Evolutionary conservation across 108 stramenopile species (phyloP).

Genomic region (Aurantiochytrium sp.): DNA sequence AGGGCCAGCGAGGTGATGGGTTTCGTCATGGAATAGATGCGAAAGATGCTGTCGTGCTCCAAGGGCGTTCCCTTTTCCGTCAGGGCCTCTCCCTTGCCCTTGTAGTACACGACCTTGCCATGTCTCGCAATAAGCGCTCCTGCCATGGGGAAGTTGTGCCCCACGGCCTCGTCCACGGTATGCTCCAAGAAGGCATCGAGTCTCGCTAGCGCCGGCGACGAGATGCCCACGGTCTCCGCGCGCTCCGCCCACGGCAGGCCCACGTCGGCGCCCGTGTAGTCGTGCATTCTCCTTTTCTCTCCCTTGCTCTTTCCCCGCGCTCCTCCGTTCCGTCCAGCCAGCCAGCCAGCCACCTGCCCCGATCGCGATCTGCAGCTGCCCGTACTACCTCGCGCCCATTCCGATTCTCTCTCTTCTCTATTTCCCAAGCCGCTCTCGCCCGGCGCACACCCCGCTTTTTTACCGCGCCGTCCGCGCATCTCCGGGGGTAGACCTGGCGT

Average conservation of each 20-base stretch:
- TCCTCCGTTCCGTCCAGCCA: too few species aligned
- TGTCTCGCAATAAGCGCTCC: neutral
- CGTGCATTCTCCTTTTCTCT: neutral
- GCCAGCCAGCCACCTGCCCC: too few species aligned
- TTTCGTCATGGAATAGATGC: constrained; percentile 34
- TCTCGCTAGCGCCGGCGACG: neutral
- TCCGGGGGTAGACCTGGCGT: too few species aligned
- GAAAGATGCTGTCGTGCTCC: constrained; percentile 2
- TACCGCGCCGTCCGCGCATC: too few species aligned
- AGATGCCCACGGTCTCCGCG: neutral
- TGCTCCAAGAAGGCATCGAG: neutral
- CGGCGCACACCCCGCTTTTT: too few species aligned
- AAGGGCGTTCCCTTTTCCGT: neutral
- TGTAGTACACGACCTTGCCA: constrained; percentile 13
- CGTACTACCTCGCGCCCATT: too few species aligned
- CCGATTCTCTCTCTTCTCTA: too few species aligned
- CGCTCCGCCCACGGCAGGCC: constrained; percentile 5
- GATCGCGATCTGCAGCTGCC: too few species aligned
- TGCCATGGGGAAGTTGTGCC: neutral
- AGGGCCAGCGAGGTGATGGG: constrained; percentile 28
- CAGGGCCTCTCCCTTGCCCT: neutral
- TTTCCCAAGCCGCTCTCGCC: too few species aligned
- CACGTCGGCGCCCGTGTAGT: neutral
- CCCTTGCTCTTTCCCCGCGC: neutral
- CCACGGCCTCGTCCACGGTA: neutral